Base-by-base conservation (phyloP, 352 stramenopile species). In the Pythium coloratum region DNA sequence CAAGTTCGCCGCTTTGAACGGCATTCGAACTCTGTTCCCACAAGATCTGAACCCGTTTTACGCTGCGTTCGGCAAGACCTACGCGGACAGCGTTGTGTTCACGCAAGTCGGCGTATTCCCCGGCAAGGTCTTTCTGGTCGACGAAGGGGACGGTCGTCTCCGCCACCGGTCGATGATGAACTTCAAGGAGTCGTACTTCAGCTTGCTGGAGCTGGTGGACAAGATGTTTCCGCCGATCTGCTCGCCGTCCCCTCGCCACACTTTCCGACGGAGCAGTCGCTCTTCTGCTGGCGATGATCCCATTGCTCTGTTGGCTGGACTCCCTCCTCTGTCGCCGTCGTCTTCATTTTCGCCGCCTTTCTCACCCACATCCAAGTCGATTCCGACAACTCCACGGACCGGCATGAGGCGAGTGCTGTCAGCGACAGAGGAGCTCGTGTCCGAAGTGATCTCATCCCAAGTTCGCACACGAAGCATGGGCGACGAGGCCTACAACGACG, bases 401-500 rank as follows among this genome's bases (percentile, higher is more conserved):
- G 47, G 46, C 7, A 69, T 75, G 44, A 68, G 65, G 18, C 63
- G 69, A 1, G 63, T 69, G 18, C 16, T 51, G 12, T 73, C 67
- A 0, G 54, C 63, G 4, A 69, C 63, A 9, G 75, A 90, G 12
- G 70, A 82, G 40, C 64, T 88, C 26, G 71, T 87, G 9, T 83
- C 77, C 2, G 82, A 90, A 38, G 71, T 82, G 0, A 73, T 89
- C 49, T 81, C 76, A 2, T 83, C 72, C 0, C 76, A 82, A 53
- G 77, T 77, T 6, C 76, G 75, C 13, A 77, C 82, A 46, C 76
- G 81, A 30, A 87, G 70, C 53, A 73, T 92, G 68, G 75, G 71
- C 10, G 87, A 95, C 59, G 87, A 95, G 60, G 86, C 85, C 24
- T 95, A 89, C 75, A 95, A 95, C 66, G 87, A 95, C 61, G 70